Evolutionary conservation across 2,329 filamentous ascomycete genomes (phyloP), one percentile per base, ranked within the genome.

Genomic region (Diaporthe ampelina): DNA sequence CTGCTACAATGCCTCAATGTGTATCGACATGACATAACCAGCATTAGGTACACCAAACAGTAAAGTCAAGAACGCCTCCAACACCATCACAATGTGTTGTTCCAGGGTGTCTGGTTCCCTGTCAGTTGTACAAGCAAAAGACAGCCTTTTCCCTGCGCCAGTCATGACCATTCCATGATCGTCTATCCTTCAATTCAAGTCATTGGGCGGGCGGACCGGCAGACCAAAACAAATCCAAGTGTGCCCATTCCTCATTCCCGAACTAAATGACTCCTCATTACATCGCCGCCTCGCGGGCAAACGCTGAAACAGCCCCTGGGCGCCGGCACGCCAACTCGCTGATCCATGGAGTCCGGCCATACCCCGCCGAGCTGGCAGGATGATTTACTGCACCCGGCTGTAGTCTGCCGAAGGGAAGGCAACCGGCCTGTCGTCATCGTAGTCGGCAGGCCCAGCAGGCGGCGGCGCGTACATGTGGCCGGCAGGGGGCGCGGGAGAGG

Each of bases 341-440:
- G 32, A 54, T 37, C 48, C 19, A 40, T 21, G 21, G 3, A 68
- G n/a, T 4, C 29, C n/a, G 45, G 17, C 15, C 24, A 52, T 1
- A 8, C 24, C n/a, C 15, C 13, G 45, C 45, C 32, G 15, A 40
- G 63, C 63, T 54, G 29, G 48, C 63, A 37, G n/a, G 35, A 58
- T 58, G 71, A 29, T 37, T 79, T 82, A 83, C 75, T 84, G 79
- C 73, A 84, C 86, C 75, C 88, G 85, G 78, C 91, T 88, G 79
- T 92, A 92, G 79, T 91, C 87, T 48, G 81, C 91, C 26, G 83
- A 81, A 2, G 91, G 90, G 79, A 92, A 92, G 71, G 88, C 86
- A 26, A 83, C 87, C 0, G 89, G 87, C 74, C 81, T 79, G 69
- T 84, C 81, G 70, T 87, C 85, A 61, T 86, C 84, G 76, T 86